Base-by-base conservation (phyloP, 805 yeast species). In the Priceomyces haplophilus region DNA sequence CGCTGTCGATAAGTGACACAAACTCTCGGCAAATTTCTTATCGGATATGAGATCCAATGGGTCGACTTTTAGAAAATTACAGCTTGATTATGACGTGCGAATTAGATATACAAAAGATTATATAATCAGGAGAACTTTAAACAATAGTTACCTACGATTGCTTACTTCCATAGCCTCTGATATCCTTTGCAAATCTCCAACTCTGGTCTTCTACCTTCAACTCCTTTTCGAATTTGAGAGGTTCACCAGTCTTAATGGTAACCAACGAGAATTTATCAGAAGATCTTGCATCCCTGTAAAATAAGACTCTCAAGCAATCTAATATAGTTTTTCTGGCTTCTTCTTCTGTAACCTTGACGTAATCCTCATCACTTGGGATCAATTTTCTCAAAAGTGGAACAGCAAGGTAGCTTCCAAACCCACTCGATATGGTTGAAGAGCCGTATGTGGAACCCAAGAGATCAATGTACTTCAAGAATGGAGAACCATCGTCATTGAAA, bases 261-360 rank as follows among this genome's bases (percentile, higher is more conserved):
- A 91, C 90, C 53, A 91, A 61, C 0, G 91, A 76, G 65, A 85
- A 93, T 58, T 83, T 85, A 62, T 93, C 95, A 48, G 86, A 69
- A 15, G 97, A 87, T 58, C 99, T 82, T 2, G 97, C 98, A 62
- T 93, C 99, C 65, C 99, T 80, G 73, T 93, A 93, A 64, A 83
- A 93, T 51, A 93, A 75, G 12, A 93, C 96, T 66, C 87, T 88
- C 97, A 93, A 89, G 55, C 91, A 80, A 59, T 90, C 88, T 56
- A 78, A 76, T 32, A 93, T 74, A n/a, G 85, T 80, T 37, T 76
- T 74, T 46, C 84, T 76, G 1, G 97, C 99, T 37, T 85, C 80
- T 45, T 76, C 83, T 59, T 87, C 85, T 29, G 78, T 69, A 21
- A 88, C 77, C 32, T 81, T 82, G 31, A 67, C 75, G 45, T 78